phyloP scores from a whole-genome alignment of 345 rosid genomes.

The Chamaenerion angustifolium region DNA sequence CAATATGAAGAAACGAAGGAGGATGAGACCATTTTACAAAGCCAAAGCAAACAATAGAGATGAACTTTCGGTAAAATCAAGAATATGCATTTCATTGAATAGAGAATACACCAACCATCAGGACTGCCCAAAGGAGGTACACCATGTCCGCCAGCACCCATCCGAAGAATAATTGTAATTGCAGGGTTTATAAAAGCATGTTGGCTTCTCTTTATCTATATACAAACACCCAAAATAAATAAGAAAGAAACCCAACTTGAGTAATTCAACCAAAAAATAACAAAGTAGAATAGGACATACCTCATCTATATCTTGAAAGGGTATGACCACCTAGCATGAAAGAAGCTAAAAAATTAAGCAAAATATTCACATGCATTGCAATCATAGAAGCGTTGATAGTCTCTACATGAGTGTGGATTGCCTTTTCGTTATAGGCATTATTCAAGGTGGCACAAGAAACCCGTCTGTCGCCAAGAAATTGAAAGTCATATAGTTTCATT shows the following conservation, averaged over 20 bases:
- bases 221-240: constrained; percentile 7
- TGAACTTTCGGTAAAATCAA: too few species aligned
- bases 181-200: constrained; percentile 98
- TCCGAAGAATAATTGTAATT: constrained; percentile 75
- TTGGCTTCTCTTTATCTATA: constrained; percentile 86
- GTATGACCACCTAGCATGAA: constrained; percentile 57
- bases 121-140: constrained; percentile 98
- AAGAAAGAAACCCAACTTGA: constrained; percentile 5
- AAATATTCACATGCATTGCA: not conserved
- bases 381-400: not conserved
- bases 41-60: too few species aligned
- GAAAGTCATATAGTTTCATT: too few species aligned
- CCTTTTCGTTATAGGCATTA: too few species aligned
- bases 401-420: not conserved
- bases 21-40: too few species aligned
- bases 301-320: constrained; percentile 94
- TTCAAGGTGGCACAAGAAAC: too few species aligned
- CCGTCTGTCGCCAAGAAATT: too few species aligned
- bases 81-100: not conserved
- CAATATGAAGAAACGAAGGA: too few species aligned
- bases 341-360: not conserved
- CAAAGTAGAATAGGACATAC: constrained; percentile 19
- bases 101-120: constrained; percentile 53
- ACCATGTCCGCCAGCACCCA: constrained; percentile 99
- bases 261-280: constrained; percentile 5